Evolutionary conservation across 2,329 filamentous ascomycete species (phyloP).

Genomic region (Aspergillus pseudoglaucus): DNA sequence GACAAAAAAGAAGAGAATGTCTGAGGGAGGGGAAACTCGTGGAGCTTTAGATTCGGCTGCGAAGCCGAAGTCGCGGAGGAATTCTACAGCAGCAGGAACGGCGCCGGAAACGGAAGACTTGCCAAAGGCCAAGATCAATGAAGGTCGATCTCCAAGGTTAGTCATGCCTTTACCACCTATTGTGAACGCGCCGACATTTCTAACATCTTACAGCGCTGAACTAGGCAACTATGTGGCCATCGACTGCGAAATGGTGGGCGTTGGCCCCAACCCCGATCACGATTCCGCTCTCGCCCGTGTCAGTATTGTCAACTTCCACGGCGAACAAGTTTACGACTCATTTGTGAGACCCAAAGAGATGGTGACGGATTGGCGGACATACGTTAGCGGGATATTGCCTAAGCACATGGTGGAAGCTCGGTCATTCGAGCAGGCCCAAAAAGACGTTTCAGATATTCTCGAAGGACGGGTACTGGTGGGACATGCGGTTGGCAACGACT

Average conservation of each 20-base stretch:
- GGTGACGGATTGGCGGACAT: conserved; percentile 86
- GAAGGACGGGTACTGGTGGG: conserved; percentile 69
- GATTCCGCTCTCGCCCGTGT: conserved; percentile 76
- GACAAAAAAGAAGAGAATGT: conserved; percentile 28
- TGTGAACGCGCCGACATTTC: conserved; percentile 1
- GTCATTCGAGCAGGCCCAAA: conserved; percentile 69
- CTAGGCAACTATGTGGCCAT: conserved; percentile 86
- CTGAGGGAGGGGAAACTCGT: conserved; percentile 36
- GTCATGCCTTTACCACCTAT: conserved; percentile 9
- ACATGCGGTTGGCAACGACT: conserved; percentile 74
- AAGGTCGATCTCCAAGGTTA: conserved; percentile 49
- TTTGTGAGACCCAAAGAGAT: conserved; percentile 72
- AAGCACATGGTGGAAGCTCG: conserved; percentile 65
- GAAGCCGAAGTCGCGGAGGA: conserved; percentile 55
- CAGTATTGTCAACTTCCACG: conserved; percentile 89
- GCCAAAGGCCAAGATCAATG: conserved; percentile 53
- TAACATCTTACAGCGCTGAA: conserved; percentile 48
- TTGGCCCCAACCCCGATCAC: conserved; percentile 56
- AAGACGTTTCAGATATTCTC: conserved; percentile 62
- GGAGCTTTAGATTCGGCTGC: conserved; percentile 57
- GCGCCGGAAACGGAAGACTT: conserved; percentile 32
- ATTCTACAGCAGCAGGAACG: conserved; percentile 49
- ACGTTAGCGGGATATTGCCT: conserved; percentile 73
- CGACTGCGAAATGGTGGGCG: conserved; percentile 98
- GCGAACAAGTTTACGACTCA: conserved; percentile 86